Base-by-base conservation (phyloP, 1,284 basidiomycete species). In the Rhodotorula glutinis region DNA sequence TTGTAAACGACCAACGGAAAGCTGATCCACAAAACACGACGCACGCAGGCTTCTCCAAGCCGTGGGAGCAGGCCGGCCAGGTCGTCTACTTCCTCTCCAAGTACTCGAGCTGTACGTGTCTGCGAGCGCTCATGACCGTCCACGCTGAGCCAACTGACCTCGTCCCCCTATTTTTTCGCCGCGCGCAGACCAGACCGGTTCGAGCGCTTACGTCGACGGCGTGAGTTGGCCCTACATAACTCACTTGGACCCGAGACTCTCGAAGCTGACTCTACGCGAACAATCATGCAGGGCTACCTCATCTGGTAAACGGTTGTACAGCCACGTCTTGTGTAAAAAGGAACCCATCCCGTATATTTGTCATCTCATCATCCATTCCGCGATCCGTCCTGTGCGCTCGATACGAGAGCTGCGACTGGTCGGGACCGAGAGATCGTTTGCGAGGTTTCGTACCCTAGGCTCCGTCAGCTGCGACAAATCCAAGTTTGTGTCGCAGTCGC, bases 201-300 rank as follows among this genome's bases (percentile, higher is more conserved):
- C 78, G 1, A 81, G 82, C 59, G 78, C 79, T 57, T 77, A 82
- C 67, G 73, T 83, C 23, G 82, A 83, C 53, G 82, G 82, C 79
- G 82, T 60, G 47, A 54, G 55, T 61, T 30, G 23, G 33, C n/a
- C 14, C 23, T 29, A 23, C 43, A 23, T 53, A 9, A 16, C n/a
- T 30, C 8, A 29, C 21, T 4, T 23, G 25, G 5, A 10, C 29
- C 14, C 10, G 19, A 11, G 11, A 8, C 13, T 8, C 8, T 8
- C 9, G 5, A 19, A n/a, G 16, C 46, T 58, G 30, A 47, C n/a
- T 13, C 43, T 3, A 5, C 23, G n/a, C n/a, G 29, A 11, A 3
- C 14, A 17, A 19, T 14, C 25, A 16, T 40, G 38, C 43, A 59
- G 59, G 64, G 64, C 29, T 66, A 66, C 54, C 47, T 62, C 19